Percentiles rank a stretch among this genome's conserved stretches.
Conservation (phyloP, 1,139 yeast species). For the Saccharomyces hybrid region DNA sequence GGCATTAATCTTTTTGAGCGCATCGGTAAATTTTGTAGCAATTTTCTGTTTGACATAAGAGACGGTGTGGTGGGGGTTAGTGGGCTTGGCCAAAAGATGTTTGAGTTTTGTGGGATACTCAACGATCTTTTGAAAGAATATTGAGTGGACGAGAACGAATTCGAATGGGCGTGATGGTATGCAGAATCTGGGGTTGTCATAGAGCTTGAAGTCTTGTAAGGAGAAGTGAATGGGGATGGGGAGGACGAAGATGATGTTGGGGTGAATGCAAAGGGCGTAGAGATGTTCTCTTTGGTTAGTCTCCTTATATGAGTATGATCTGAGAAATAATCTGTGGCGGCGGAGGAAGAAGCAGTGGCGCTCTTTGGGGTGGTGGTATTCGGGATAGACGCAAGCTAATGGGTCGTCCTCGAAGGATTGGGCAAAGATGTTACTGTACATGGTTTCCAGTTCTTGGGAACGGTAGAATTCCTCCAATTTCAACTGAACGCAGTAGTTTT, state of each 20-base stretch:
- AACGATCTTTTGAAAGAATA: slow-evolving; percentile 6
- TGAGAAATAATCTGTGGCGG: background rate
- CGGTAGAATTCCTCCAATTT: slow-evolving; percentile 19
- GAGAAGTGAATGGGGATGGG: slow-evolving; percentile 15
- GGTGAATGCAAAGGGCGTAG: slow-evolving; percentile 5
- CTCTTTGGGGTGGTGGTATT: background rate
- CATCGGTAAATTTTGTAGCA: slow-evolving; percentile 1
- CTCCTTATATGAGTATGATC: background rate
- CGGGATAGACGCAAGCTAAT: slow-evolving; percentile 4
- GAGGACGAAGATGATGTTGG: slow-evolving; percentile 12
- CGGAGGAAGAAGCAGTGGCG: background rate
- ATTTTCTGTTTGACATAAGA: slow-evolving; percentile 14
- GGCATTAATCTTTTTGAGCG: slow-evolving; percentile 1
- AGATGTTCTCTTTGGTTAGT: slow-evolving; percentile 3
- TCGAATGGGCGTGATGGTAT: background rate
- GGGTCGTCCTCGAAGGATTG: slow-evolving; percentile 1
- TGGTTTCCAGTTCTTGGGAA: slow-evolving; percentile 12
- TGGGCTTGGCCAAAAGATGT: slow-evolving; percentile 11
- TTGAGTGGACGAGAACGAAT: slow-evolving; percentile 5
- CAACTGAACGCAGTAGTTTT: slow-evolving; percentile 16
- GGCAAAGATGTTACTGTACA: slow-evolving; percentile 1
- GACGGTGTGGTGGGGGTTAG: slow-evolving; percentile 21
- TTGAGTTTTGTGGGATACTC: slow-evolving; percentile 5
- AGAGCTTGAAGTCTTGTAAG: slow-evolving; percentile 1
- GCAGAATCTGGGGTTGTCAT: slow-evolving; percentile 3